Evolutionary conservation across 345 rosid species (phyloP).

Genomic region (Mangifera indica): DNA sequence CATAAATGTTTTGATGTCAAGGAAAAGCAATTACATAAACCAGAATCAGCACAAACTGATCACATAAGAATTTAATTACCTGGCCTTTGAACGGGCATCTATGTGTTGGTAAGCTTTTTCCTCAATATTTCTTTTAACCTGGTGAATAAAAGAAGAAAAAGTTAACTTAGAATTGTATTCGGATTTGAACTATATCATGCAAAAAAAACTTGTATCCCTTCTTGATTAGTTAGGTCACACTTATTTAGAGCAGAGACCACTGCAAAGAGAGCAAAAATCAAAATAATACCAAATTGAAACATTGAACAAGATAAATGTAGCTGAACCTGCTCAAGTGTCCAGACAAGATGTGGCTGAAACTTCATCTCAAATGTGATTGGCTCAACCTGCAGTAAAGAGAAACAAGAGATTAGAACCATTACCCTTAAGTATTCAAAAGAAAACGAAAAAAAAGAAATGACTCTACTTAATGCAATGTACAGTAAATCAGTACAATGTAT

Average conservation of each 20-base stretch:
- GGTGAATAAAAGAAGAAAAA: constrained; percentile 20
- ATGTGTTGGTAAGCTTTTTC: constrained; percentile 46
- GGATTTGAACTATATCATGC: neutral
- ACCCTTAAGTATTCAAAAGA: neutral
- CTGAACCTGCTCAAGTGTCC: constrained; percentile 91
- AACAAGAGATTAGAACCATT: constrained; percentile 7
- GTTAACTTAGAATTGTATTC: neutral
- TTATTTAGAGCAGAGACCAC: neutral
- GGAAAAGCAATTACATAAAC: neutral
- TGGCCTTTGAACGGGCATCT: constrained; percentile 88
- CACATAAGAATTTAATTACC: constrained; percentile 40
- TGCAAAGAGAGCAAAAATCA: neutral
- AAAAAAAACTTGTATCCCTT: neutral
- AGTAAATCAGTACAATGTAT: too few relatives aligned
- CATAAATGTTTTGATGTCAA: too few relatives aligned
- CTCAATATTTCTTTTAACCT: constrained; percentile 62
- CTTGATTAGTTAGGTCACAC: neutral
- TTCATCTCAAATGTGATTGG: constrained; percentile 79
- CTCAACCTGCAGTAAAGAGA: constrained; percentile 52
- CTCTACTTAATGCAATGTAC: neutral
- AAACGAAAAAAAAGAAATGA: neutral
- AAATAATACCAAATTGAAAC: neutral
- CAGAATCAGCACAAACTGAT: neutral
- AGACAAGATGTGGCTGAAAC: constrained; percentile 84
- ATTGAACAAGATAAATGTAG: constrained; percentile 3